Conservation (phyloP, 129 eudicot species). For the Chrysanthemum seticuspe region DNA sequence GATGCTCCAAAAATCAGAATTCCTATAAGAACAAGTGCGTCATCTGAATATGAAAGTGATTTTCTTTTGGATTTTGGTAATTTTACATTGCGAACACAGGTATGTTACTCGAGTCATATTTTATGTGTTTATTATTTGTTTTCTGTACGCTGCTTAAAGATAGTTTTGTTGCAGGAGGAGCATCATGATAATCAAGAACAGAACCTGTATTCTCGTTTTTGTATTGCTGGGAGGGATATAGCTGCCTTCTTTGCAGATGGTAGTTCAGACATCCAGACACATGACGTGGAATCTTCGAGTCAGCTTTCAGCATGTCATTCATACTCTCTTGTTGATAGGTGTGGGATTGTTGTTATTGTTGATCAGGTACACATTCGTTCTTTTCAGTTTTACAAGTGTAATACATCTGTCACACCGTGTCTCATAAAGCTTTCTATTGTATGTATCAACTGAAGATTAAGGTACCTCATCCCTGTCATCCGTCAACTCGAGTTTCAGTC, state of each 20-base stretch:
- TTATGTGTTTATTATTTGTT: conserved; percentile 9
- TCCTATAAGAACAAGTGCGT: conserved; percentile 54
- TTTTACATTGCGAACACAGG: conserved; percentile 94
- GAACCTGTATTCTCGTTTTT: conserved; percentile 77
- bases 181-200: conserved; percentile 52
- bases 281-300: conserved; percentile 35
- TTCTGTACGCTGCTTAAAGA: conserved; percentile 18
- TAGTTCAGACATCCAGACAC: conserved; percentile 43
- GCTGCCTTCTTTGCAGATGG: conserved; percentile 80
- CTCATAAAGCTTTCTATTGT: conserved; percentile 15
- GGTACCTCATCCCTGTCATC: conserved; percentile 80
- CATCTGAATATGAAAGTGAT: conserved; percentile 59
- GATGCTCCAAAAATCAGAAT: conserved; percentile 99
- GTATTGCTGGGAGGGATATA: conserved; percentile 88
- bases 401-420: conserved; percentile 8
- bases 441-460: conserved; percentile 53
- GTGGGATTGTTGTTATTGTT: conserved; percentile 85
- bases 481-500: conserved; percentile 80
- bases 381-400: background rate
- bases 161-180: conserved; percentile 60
- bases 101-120: conserved; percentile 27
- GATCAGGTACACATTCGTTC: conserved; percentile 63
- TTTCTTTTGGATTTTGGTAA: conserved; percentile 95
- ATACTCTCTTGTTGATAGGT: conserved; percentile 84
- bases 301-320: conserved; percentile 47